phyloP scores from a whole-genome alignment of 441 rosid species.

The Bocquillonia castaneifolia region DNA sequence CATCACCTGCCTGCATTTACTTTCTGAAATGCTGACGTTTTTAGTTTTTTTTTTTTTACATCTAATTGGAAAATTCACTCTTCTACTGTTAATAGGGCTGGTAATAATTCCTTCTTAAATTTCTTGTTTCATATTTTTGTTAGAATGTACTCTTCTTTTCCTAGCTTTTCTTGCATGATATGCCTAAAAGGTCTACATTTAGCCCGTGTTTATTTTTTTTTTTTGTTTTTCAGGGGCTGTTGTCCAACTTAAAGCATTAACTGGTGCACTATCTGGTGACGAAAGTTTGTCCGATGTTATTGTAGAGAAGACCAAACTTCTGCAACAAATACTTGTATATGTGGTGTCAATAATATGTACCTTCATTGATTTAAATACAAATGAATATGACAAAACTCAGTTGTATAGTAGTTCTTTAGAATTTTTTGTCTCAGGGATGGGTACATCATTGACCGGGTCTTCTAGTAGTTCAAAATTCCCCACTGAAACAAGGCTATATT shows the following conservation, averaged over 20 bases:
- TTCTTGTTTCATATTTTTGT: background rate
- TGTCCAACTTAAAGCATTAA: constrained; percentile 60
- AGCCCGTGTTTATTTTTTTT: background rate
- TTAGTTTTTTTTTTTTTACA: constrained; percentile 10
- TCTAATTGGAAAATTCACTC: background rate
- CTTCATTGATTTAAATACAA: constrained; percentile 48
- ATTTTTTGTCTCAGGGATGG: constrained; percentile 25
- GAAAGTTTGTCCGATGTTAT: constrained; percentile 39
- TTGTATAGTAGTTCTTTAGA: constrained; percentile 30
- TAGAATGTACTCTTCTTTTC: constrained; percentile 9
- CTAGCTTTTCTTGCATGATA: background rate
- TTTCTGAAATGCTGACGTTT: constrained; percentile 8
- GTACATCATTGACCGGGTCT: constrained; percentile 27
- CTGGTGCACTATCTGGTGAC: constrained; percentile 47
- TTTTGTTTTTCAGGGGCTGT: constrained; percentile 49
- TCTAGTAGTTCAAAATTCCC: constrained; percentile 35
- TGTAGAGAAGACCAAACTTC: constrained; percentile 43
- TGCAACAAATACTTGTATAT: constrained; percentile 53
- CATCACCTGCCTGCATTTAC: background rate
- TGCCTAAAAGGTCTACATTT: background rate
- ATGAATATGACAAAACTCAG: constrained; percentile 36
- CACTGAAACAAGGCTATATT: constrained; percentile 39
- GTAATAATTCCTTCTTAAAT: constrained; percentile 3
- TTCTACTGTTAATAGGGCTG: constrained; percentile 2
- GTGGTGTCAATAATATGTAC: constrained; percentile 53